Evolutionary conservation across 2,329 filamentous ascomycete genomes (phyloP), one percentile per base, ranked within the genome.

Genomic region (Alternaria alternata): DNA sequence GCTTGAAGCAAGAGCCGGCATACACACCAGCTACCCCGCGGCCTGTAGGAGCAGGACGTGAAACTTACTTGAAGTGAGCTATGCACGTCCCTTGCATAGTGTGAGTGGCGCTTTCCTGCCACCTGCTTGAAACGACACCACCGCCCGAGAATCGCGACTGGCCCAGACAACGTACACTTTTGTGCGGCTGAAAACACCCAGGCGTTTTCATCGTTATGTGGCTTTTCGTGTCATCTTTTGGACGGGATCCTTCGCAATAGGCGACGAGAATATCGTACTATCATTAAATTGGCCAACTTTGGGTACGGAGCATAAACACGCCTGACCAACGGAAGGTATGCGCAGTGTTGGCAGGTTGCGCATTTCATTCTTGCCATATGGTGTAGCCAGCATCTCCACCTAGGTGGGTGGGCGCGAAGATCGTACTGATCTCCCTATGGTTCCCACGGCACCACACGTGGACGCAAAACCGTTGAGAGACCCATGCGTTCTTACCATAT

Each of bases 51-150:
- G 30, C 42, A 49, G 28, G 47, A 51, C 32, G 39, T 56, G 57
- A 59, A 59, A 59, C 46, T 32, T n/a, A 49, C 38, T 44, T 32
- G 52, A 41, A 14, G 52, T 59, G 46, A 46, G 41, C 44, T 48
- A 56, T 38, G 52, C 57, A 59, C 48, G 39, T 38, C 52, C 46
- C 38, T 44, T 51, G 52, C 52, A 39, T 59, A 48, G 26, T 54
- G 57, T 30, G 57, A 30, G 57, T 56, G 26, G 46, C 44, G 32
- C 30, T 36, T 7, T 42, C 39, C 46, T 44, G 39, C 30, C 57
- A 56, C 57, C 53, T 59, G 53, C 57, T 59, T 47, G 34, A 59
- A 59, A 51, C 32, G 54, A 59, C 32, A 51, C 38, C 20, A 34
- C 28, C 16, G 26, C 39, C 57, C 57, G 57, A 59, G 8, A 41